Evolutionary conservation across 2,329 filamentous ascomycete genomes (phyloP), one percentile per base, ranked within the genome.

Genomic region (Stagonosporopsis rhizophila): DNA sequence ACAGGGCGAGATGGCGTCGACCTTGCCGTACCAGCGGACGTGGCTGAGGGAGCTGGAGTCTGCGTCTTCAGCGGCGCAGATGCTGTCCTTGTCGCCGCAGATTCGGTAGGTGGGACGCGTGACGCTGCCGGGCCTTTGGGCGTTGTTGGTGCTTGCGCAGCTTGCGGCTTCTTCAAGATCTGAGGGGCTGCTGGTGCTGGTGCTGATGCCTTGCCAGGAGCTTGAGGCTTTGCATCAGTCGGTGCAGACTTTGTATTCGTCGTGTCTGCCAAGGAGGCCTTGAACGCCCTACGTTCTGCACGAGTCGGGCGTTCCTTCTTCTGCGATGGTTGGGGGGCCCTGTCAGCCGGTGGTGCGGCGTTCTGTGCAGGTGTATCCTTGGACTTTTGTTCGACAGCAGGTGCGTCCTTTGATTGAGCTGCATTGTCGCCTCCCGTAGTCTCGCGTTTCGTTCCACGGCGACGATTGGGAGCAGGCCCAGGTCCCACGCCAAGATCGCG

Each of bases 401-500:
- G 49, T 9, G 67, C 42, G 17, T 75, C 70, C 35, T 74, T 71
- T 39, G 64, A 54, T 49, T 60, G 68, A 2, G 66, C 37, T 8
- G 49, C 39, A 19, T 61, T 38, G 15, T 74, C 72, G 42, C 62
- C 59, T 30, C 65, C 40, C 28, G 65, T 66, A 27, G 70, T 61
- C 47, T 76, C 73, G 40, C 73, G 73, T 58, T 73, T 79, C 56
- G 70, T 72, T 15, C 75, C 75, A 32, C 76, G 72, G 44, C 75
- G 68, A 42, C 74, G 79, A 48, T 79, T 79, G n/a, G 78, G 75
- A 28, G 78, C 69, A 25, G 65, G 58, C 23, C 78, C 78, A 22
- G 63, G 59, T 27, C 78, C 78, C 14, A 88, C 77, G 12, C 86
- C 86, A 20, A 88, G 75, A 69, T 89, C 86, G 53, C 85, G 83